Base-by-base conservation (phyloP, 495 filamentous ascomycete species). In the Tetracladium setigerum region DNA sequence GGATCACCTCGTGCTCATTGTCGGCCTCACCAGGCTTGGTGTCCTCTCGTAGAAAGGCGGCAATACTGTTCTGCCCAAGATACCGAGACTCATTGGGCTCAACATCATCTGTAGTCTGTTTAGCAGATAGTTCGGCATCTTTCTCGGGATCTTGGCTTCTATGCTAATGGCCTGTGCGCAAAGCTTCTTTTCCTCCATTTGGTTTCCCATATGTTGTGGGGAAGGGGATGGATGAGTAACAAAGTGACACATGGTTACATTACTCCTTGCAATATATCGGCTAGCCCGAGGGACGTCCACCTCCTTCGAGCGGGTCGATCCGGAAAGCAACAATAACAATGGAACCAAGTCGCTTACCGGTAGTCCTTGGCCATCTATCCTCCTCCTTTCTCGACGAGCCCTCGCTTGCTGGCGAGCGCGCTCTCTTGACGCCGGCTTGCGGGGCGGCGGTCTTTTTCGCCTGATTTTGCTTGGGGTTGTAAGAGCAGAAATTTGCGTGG, bases 401-500 rank as follows among this genome's bases (percentile, higher is more conserved):
- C 24, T 59, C 56, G 34, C 56, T 59, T 22, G 41, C 52, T 1
- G 52, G 69, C 16, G 73, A 61, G 37, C 72, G 61, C 50, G 72
- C 70, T 59, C 66, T 70, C 46, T 59, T 54, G 14, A 60, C 47
- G 39, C 44, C 8, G 17, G 59, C 50, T 24, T 68, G 59, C 9
- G 68, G 52, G 17, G 60, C 33, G 7, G 67, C 62, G 5, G 59
- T 56, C 38, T 60, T 71, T 37, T 68, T 68, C 33, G 73, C 67
- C 44, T 75, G 72, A 39, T 81, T 77, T 14, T 75, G 71, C 49
- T 84, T 83, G 1, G 81, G 79, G 60, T 84, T 83, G 63, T 85
- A 86, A 12, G 80, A 83, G 55, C 83, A 87, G 27, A 87, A 69
- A 58, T 80, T 74, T 7, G 81, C 73, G 59, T 87, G 82, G 47